Percentiles rank a stretch among this genome's conserved stretches.
These are phyloP conservation scores for Sporothrix pallida DNA, from an alignment of 2,329 filamentous ascomycete genomes.

Conservation along the genomic window DNA sequence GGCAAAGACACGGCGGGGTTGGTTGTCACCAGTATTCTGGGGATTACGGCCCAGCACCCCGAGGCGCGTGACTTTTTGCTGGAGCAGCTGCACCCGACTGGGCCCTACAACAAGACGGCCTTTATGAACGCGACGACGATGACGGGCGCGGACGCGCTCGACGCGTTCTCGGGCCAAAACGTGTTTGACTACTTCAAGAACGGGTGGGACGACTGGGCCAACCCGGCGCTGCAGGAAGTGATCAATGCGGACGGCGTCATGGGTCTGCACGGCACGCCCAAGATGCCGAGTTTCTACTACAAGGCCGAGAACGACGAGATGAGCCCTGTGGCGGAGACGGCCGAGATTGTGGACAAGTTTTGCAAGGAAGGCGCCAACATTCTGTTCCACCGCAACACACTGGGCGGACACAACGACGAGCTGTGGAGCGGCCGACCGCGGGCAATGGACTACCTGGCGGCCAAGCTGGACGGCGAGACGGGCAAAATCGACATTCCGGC, in stretches of 20 bases:
- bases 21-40: constrained; percentile 44
- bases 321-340: constrained; percentile 29
- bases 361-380: constrained; percentile 51
- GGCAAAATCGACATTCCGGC: constrained; percentile 25
- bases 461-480: constrained; percentile 11
- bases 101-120: constrained; percentile 44
- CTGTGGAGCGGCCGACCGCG: constrained; percentile 27
- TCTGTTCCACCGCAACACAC: constrained; percentile 31
- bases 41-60: constrained; percentile 45
- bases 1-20: constrained; percentile 45
- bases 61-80: constrained; percentile 41
- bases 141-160: constrained; percentile 43
- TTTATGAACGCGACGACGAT: constrained; percentile 43
- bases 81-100: constrained; percentile 40
- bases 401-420: constrained; percentile 31
- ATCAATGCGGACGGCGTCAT: constrained; percentile 43
- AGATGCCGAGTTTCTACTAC: constrained; percentile 54
- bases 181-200: constrained; percentile 50
- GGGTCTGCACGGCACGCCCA: constrained; percentile 48
- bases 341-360: constrained; percentile 46
- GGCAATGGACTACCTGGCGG: constrained; percentile 25
- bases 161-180: constrained; percentile 45
- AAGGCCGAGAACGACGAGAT: constrained; percentile 43
- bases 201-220: constrained; percentile 37
- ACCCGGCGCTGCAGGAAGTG: constrained; percentile 40